Base-by-base conservation (phyloP, 2,329 filamentous ascomycete species). In the Fonsecaea pedrosoi region DNA sequence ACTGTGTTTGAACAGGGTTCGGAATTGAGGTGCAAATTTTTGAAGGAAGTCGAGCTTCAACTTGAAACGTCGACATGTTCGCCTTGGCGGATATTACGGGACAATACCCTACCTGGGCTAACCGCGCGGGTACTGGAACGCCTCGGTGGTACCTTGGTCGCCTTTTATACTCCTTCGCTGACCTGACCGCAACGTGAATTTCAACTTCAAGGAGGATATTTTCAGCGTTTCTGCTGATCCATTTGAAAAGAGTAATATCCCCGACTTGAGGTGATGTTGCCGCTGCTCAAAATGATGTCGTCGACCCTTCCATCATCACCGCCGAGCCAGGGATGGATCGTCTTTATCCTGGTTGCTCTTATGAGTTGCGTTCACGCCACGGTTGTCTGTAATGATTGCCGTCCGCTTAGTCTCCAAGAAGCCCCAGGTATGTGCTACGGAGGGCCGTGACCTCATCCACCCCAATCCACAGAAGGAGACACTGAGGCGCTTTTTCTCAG, bases 351-450 rank as follows among this genome's bases (percentile, higher is more conserved):
- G 3, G 21, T 25, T 54, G 10, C 12, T 54, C 35, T 38, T 38
- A 38, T 38, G 35, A 38, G 9, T 38, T 38, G 34, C 45, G 59
- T 62, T 54, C 37, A 54, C 59, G 59, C 59, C 59, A 62, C 59
- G 25, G 59, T 62, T 32, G 59, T 62, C 32, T 62, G 59, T 40
- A 15, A 54, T 25, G 30, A 30, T 62, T 62, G 59, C 48, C 59
- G 34, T 54, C 59, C 59, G 32, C 59, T 62, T 54, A 62, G 45
- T 54, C 59, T 62, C 32, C 59, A 62, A 54, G 59, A 62, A 62
- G 59, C 59, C 42, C 48, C 59, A 62, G 59, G 59, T 62, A 62
- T 32, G 48, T 61, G 45, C 21, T 61, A 32, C 15, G 59, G 18
- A 53, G 45, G 58, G 32, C 58, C 30, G 58, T 54, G 58, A n/a